Conservation (phyloP, 2,329 filamentous ascomycete genomes). For the Colletotrichum phormii region DNA sequence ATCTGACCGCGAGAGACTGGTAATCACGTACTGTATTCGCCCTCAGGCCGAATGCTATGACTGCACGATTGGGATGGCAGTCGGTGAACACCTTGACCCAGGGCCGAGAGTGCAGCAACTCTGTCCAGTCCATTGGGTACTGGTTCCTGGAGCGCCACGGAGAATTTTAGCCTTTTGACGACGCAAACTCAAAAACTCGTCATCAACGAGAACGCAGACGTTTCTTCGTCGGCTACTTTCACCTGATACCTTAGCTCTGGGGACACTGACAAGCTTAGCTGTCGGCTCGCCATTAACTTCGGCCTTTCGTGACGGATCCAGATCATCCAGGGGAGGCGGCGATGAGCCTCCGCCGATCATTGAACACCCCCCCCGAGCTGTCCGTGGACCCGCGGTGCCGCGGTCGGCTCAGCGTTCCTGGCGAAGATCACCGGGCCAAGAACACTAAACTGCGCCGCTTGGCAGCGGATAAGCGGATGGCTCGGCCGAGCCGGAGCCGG, state of each 20-base stretch:
- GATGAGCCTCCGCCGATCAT: constrained; percentile 16
- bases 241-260: constrained; percentile 31
- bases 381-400: not conserved
- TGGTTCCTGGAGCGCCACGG: constrained; percentile 12
- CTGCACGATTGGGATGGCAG: constrained; percentile 33
- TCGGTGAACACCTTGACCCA: constrained; percentile 14
- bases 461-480: not conserved
- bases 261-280: constrained; percentile 15
- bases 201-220: constrained; percentile 13
- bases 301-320: constrained; percentile 5
- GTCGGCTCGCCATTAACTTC: constrained; percentile 20
- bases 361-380: not conserved
- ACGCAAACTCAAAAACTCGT: constrained; percentile 29
- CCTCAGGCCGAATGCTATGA: not conserved
- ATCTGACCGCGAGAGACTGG: constrained; percentile 19
- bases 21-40: not conserved
- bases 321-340: constrained; percentile 11
- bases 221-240: not conserved
- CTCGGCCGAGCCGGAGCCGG: constrained; percentile 21
- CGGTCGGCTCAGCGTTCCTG: not conserved
- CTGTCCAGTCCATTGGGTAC: constrained; percentile 7
- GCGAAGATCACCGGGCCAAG: not conserved
- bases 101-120: constrained; percentile 11
- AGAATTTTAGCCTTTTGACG: constrained; percentile 28
- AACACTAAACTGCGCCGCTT: not conserved